Base-by-base conservation (phyloP, 257 asterid genomes). In the Salvia rosmarinus region DNA sequence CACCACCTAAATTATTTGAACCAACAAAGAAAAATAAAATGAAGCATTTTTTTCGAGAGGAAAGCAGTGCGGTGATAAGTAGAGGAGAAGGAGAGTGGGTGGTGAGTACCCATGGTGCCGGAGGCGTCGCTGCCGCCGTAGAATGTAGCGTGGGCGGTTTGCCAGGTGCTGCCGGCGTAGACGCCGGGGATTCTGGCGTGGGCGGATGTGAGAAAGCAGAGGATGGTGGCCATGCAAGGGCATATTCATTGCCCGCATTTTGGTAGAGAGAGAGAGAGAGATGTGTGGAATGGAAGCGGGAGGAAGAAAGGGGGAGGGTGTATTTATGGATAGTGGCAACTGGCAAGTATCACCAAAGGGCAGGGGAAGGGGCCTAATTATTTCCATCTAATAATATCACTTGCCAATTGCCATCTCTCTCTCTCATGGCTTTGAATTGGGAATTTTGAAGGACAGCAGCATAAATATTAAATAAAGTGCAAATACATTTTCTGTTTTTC, bases 51-150 rank as follows among this genome's bases (percentile, higher is more conserved):
- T n/a, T n/a, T n/a, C n/a, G n/a, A n/a, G n/a, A n/a, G n/a, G n/a
- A n/a, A 11, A 8, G 7, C 2, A 54, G 60, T 21, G 66, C 8
- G 16, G n/a, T 34, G 4, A 3, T n/a, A 4, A 8, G 20, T 8
- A 0, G 2, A 32, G 40, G 7, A 10, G 12, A 25, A 62, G 37
- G 34, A 34, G 57, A 35, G 9, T 0, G 59, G 8, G 42, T 2
- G 13, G n/a, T 9, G 0, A 0, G 5, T 75, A 83, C 88, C 88
- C 88, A 83, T 83, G 59, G 88, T 83, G 72, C 88, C 88, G 58
- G 88, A 83, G 77, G 87, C 87, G 74, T 80, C 87, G 69, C 75
- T 67, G 52, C 88, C 88, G 47, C 88, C 88, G 69, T 83, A 83
- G 81, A 83, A 83, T 54, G 88, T 83, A n/a, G 88, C 88, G 79